phyloP scores from a whole-genome alignment of 1,284 basidiomycete species.

The Cutaneotrichosporon sp. region DNA sequence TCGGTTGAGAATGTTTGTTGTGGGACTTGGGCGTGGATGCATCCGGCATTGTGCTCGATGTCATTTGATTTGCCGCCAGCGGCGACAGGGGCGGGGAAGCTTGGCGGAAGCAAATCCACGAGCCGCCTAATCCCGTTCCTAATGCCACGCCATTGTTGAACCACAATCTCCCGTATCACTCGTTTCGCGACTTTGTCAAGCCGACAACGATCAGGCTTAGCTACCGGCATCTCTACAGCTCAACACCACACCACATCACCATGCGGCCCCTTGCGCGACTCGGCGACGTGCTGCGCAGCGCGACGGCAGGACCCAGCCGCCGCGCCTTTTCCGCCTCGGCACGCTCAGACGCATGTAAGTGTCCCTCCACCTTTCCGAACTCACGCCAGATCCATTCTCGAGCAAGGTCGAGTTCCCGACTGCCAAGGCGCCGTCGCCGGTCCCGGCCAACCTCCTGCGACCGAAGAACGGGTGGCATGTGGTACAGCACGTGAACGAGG shows the following conservation, averaged over 20 bases:
- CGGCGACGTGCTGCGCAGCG: constrained; percentile 4
- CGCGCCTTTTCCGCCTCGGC: constrained; percentile 5
- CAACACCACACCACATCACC: not conserved
- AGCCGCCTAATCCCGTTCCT: not conserved
- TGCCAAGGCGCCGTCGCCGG: constrained; percentile 45
- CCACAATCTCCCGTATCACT: not conserved
- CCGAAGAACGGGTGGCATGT: constrained; percentile 63
- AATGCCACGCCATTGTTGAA: not conserved
- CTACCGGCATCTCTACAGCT: too few relatives aligned
- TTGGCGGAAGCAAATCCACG: not conserved
- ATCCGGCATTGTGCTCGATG: too few relatives aligned
- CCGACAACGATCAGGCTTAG: not conserved
- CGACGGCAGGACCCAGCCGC: constrained; percentile 8
- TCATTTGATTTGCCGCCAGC: not conserved
- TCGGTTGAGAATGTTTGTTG: not conserved
- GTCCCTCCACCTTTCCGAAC: not conserved
- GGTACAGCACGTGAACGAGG: constrained; percentile 66
- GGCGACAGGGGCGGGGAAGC: too few relatives aligned
- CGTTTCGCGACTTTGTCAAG: not conserved
- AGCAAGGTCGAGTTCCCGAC: constrained; percentile 58
- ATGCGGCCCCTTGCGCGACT: constrained; percentile 9
- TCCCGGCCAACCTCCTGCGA: constrained; percentile 46
- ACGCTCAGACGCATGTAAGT: constrained; percentile 2
- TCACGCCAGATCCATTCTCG: constrained; percentile 60
- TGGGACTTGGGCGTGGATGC: not conserved